Percentiles rank a stretch among this genome's conserved stretches.
Conservation (phyloP, 176 grass and related monocot species). For the Calamus simplicifolius region DNA sequence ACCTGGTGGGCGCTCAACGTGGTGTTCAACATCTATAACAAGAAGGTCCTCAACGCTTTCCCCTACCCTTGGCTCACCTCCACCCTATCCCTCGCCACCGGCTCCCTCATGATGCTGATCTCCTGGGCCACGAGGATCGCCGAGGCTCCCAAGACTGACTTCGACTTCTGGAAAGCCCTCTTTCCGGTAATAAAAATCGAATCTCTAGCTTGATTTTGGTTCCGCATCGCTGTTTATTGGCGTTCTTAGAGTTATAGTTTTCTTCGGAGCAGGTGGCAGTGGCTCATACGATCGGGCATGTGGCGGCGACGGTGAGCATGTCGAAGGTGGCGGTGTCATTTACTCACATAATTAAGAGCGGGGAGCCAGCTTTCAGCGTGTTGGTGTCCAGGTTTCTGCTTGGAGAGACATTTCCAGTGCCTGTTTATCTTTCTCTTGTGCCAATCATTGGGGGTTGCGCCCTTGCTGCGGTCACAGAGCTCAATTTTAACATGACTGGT, state of each 20-base stretch:
- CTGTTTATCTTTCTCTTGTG: conserved; percentile 77
- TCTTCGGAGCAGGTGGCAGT: conserved; percentile 64
- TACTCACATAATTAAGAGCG: conserved; percentile 95
- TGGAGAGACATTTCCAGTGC: conserved; percentile 69
- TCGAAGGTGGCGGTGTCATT: conserved; percentile 97
- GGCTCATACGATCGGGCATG: conserved; percentile 83
- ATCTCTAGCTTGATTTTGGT: not conserved
- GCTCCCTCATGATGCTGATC: conserved; percentile 80
- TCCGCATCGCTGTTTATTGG: not conserved
- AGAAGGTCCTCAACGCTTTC: conserved; percentile 94
- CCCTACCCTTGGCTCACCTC: conserved; percentile 91
- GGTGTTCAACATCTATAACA: conserved; percentile 98
- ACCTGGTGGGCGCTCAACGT: conserved; percentile 98
- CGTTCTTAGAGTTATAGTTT: not conserved
- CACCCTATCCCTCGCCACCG: conserved; percentile 61
- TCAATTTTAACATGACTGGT: conserved; percentile 93
- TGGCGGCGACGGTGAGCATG: conserved; percentile 91
- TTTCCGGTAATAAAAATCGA: conserved; percentile 44
- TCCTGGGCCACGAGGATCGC: conserved; percentile 71
- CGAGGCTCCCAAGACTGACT: conserved; percentile 69
- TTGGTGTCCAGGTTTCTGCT: conserved; percentile 74
- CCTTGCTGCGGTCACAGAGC: conserved; percentile 72
- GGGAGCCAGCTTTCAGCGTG: conserved; percentile 92
- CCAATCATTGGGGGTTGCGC: conserved; percentile 88
- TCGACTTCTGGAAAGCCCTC: conserved; percentile 81